A percentile compares a stretch with the other conserved stretches of the same genome.
Evolutionary conservation across 1,284 basidiomycete species (phyloP).

Genomic region (Volvariella surrecta): DNA sequence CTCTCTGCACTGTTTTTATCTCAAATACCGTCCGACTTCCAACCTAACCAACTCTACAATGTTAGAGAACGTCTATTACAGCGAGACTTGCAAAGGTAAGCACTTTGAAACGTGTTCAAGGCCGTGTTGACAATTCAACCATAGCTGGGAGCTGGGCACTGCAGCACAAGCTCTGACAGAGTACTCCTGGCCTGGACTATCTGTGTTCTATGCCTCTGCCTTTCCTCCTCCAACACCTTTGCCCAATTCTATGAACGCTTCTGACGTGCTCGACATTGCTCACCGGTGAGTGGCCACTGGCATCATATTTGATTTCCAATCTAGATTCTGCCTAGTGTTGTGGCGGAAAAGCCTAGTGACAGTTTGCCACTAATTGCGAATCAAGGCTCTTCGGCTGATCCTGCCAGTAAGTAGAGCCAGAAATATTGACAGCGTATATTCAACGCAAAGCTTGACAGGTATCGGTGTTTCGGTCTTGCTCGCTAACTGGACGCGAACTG

Average conservation of each 20-base stretch:
- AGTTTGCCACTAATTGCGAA: constrained; percentile 30
- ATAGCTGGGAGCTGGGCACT: constrained; percentile 65
- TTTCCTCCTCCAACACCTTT: constrained; percentile 27
- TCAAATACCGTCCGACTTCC: constrained; percentile 7
- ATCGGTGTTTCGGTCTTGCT: constrained; percentile 56
- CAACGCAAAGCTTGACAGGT: constrained; percentile 18
- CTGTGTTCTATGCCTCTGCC: constrained; percentile 39
- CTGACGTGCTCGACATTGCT: constrained; percentile 33
- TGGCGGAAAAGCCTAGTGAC: constrained; percentile 23
- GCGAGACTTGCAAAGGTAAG: not conserved
- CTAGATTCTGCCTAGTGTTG: constrained; percentile 19
- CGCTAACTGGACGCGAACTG: constrained; percentile 43
- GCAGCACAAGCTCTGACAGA: constrained; percentile 58
- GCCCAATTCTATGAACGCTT: constrained; percentile 20
- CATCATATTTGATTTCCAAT: not conserved
- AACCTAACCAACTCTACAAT: not conserved
- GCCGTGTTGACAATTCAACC: not conserved
- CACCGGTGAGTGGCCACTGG: constrained; percentile 19
- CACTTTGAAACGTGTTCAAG: not conserved
- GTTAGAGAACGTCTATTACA: not conserved
- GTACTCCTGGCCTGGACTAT: constrained; percentile 42
- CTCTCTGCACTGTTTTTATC: not conserved
- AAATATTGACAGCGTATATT: constrained; percentile 5
- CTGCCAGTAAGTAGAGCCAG: constrained; percentile 39
- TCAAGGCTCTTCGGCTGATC: constrained; percentile 60